Evolutionary conservation across 116 monocot genomes (phyloP).

Genomic region (Trichopus zeylanicus): DNA sequence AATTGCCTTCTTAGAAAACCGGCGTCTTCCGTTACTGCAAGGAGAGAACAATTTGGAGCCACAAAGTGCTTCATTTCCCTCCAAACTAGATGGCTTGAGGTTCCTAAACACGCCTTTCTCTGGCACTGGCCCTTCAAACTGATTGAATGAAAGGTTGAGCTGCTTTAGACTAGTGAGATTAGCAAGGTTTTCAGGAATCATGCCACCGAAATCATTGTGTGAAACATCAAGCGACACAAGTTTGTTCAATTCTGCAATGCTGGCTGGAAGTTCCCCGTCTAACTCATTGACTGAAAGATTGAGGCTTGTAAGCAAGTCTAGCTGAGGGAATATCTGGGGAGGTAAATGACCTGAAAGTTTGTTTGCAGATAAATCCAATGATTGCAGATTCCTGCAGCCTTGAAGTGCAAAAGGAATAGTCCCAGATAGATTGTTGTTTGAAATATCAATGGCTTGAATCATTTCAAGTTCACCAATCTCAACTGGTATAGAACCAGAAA

Average conservation of each 20-base stretch:
- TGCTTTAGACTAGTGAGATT: conserved; percentile 37
- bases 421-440: conserved; percentile 64
- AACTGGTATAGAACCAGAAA: conserved; percentile 47
- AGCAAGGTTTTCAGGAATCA: conserved; percentile 28
- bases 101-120: conserved; percentile 41
- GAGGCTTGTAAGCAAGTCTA: conserved; percentile 45
- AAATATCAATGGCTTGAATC: conserved; percentile 77
- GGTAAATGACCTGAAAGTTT: conserved; percentile 45
- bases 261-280: conserved; percentile 43
- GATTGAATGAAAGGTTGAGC: conserved; percentile 75
- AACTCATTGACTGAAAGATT: conserved; percentile 64
- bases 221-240: conserved; percentile 53
- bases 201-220: conserved; percentile 34
- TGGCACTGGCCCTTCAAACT: conserved; percentile 56
- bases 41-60: conserved; percentile 49
- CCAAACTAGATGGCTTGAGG: conserved; percentile 30
- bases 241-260: conserved; percentile 22
- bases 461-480: conserved; percentile 50
- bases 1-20: conserved; percentile 36
- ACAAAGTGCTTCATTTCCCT: conserved; percentile 69
- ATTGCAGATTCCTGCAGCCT: conserved; percentile 54
- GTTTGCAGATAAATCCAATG: conserved; percentile 62
- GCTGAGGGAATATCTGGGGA: conserved; percentile 23
- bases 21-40: conserved; percentile 20
- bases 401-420: conserved; percentile 38